Evolutionary conservation across 352 stramenopile species (phyloP).

Genomic region (Aphanomyces euteiches): DNA sequence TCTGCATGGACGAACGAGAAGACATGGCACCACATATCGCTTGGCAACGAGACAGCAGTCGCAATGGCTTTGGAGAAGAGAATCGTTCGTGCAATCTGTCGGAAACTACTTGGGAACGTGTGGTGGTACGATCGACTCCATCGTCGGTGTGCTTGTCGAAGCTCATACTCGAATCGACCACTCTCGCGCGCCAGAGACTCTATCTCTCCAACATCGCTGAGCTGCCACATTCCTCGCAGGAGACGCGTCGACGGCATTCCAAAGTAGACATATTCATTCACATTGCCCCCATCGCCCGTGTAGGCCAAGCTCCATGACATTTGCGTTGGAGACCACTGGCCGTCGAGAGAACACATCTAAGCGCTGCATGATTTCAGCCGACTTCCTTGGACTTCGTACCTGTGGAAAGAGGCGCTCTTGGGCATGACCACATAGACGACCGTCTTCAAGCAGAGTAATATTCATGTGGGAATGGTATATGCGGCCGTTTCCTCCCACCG

Average conservation of each 20-base stretch:
- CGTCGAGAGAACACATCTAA: conserved; percentile 6
- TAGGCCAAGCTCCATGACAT: conserved; percentile 15
- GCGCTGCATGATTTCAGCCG: not conserved
- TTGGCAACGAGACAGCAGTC: not conserved
- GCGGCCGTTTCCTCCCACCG: conserved; percentile 21
- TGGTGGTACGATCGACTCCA: conserved; percentile 24
- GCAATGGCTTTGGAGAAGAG: not conserved
- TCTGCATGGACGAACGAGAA: conserved; percentile 22
- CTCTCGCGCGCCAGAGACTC: conserved; percentile 22
- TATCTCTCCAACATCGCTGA: conserved; percentile 11
- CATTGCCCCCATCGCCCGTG: not conserved
- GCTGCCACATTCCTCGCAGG: conserved; percentile 21
- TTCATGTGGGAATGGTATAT: conserved; percentile 19
- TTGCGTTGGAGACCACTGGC: conserved; percentile 12
- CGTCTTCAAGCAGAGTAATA: conserved; percentile 8
- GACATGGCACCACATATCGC: conserved; percentile 23
- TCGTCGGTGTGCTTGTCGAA: conserved; percentile 6
- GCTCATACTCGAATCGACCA: conserved; percentile 21
- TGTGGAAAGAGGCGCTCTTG: conserved; percentile 19
- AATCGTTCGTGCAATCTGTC: not conserved
- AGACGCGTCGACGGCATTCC: conserved; percentile 8
- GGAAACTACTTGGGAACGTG: conserved; percentile 7
- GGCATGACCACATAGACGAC: not conserved
- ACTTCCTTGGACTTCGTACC: not conserved
- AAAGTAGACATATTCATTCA: conserved; percentile 15